Evolutionary conservation across 2,329 filamentous ascomycete genomes (phyloP).

Genomic region (Aspergillus aculeatus): DNA sequence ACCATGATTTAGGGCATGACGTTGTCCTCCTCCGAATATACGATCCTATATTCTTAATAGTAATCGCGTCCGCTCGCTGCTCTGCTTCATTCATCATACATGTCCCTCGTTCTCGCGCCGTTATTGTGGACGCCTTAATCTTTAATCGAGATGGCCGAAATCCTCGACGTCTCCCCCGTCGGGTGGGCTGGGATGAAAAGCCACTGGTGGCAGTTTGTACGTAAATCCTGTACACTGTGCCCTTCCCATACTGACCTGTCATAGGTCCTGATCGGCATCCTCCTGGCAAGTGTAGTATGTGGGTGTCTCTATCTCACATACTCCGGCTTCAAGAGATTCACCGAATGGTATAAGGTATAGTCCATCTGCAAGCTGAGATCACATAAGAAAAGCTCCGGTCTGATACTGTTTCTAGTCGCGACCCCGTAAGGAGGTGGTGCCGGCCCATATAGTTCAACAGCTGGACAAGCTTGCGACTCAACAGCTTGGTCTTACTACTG

Average conservation of each 20-base stretch:
- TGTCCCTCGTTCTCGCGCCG: constrained; percentile 14
- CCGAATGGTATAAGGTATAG: constrained; percentile 31
- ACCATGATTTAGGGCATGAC: constrained; percentile 2
- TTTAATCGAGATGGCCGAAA: constrained; percentile 29
- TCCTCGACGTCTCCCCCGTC: constrained; percentile 30
- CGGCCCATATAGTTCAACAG: constrained; percentile 22
- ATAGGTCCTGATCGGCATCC: constrained; percentile 37
- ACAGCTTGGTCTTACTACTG: constrained; percentile 22
- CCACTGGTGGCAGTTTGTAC: constrained; percentile 47
- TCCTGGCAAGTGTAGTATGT: constrained; percentile 30
- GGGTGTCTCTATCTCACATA: constrained; percentile 33
- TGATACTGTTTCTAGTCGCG: constrained; percentile 23
- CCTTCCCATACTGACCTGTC: constrained; percentile 14
- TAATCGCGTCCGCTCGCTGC: neutral
- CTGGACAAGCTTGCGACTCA: constrained; percentile 24
- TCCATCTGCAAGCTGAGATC: neutral
- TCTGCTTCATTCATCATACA: constrained; percentile 1
- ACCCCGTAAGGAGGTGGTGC: constrained; percentile 22
- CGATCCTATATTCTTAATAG: neutral
- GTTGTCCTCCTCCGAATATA: neutral
- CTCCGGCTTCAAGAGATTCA: constrained; percentile 21
- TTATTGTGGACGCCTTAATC: constrained; percentile 13
- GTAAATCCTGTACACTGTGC: constrained; percentile 13
- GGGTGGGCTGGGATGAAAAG: constrained; percentile 37
- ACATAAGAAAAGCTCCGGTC: neutral